Evolutionary conservation across 2,329 filamentous ascomycete genomes (phyloP).

Genomic region (Monosporascus sp.): DNA sequence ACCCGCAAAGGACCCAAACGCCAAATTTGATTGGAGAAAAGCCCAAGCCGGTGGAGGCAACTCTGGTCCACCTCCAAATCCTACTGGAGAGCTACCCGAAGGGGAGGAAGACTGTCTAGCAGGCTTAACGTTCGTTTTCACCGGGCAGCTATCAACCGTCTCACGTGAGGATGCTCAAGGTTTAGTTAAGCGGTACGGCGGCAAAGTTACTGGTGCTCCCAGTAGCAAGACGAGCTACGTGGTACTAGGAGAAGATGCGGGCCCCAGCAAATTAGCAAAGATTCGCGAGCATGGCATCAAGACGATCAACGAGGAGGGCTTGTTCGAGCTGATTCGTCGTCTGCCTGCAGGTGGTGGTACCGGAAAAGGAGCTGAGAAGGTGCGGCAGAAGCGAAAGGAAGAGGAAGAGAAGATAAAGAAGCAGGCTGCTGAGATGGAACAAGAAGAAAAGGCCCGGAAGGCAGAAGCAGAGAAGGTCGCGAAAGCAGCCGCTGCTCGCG

Average conservation of each 20-base stretch:
- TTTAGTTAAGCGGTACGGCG: constrained; percentile 88
- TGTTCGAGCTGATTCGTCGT: constrained; percentile 77
- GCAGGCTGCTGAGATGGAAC: constrained; percentile 80
- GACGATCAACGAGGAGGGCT: constrained; percentile 88
- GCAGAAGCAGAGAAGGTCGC: constrained; percentile 49
- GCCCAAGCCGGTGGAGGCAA: constrained; percentile 52
- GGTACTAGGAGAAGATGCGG: constrained; percentile 84
- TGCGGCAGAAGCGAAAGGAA: constrained; percentile 75
- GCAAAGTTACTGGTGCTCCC: constrained; percentile 78
- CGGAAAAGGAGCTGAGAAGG: constrained; percentile 81
- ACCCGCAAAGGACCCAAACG: constrained; percentile 62
- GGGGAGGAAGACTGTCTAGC: constrained; percentile 86
- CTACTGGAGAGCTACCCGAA: constrained; percentile 62
- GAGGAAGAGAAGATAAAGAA: constrained; percentile 79
- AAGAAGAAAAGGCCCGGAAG: constrained; percentile 62
- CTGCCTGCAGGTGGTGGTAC: constrained; percentile 83
- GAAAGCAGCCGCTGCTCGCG: constrained; percentile 42
- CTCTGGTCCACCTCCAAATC: constrained; percentile 57
- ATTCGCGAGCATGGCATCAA: constrained; percentile 77
- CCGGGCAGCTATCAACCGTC: constrained; percentile 75
- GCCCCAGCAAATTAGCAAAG: constrained; percentile 85
- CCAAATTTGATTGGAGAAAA: constrained; percentile 78
- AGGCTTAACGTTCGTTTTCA: constrained; percentile 92
- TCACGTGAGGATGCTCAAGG: constrained; percentile 79
- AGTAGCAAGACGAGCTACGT: constrained; percentile 94